Evolutionary conservation across 1,284 basidiomycete genomes (phyloP).

Genomic region (Anthracocystis panici-leucophaei): DNA sequence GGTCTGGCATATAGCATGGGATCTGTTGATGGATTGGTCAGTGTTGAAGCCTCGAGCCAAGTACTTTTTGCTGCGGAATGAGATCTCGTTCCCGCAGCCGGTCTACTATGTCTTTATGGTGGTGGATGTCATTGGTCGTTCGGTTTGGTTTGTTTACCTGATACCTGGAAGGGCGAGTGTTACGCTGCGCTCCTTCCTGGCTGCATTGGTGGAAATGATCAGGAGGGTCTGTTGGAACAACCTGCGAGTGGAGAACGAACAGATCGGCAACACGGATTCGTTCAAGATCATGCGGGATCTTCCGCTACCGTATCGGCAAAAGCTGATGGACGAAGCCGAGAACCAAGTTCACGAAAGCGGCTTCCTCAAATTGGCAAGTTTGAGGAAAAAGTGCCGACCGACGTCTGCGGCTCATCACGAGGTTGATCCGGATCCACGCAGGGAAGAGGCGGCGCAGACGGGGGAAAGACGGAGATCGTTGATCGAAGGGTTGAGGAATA

Average conservation of each 20-base stretch:
- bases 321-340: conserved; percentile 12
- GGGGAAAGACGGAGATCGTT: conserved; percentile 14
- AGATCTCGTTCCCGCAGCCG: conserved; percentile 72
- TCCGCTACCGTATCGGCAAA: conserved; percentile 55
- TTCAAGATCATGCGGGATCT: conserved; percentile 63
- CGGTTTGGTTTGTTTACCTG: conserved; percentile 85
- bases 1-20: conserved; percentile 83
- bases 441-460: neutral
- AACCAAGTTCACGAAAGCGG: conserved; percentile 15
- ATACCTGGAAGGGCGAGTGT: conserved; percentile 74
- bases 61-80: conserved; percentile 79
- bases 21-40: conserved; percentile 74
- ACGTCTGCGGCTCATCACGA: neutral
- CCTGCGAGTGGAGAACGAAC: conserved; percentile 84
- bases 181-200: conserved; percentile 78
- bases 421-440: neutral
- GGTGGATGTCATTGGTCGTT: conserved; percentile 80
- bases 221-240: conserved; percentile 93
- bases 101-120: conserved; percentile 73
- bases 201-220: conserved; percentile 80
- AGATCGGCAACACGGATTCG: conserved; percentile 72
- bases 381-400: conserved; percentile 16
- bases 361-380: conserved; percentile 25
- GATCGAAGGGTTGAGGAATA: conserved; percentile 30
- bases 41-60: conserved; percentile 76